Evolutionary conservation across 176 grass and related monocot species (phyloP).

Genomic region (Avena atlantica): DNA sequence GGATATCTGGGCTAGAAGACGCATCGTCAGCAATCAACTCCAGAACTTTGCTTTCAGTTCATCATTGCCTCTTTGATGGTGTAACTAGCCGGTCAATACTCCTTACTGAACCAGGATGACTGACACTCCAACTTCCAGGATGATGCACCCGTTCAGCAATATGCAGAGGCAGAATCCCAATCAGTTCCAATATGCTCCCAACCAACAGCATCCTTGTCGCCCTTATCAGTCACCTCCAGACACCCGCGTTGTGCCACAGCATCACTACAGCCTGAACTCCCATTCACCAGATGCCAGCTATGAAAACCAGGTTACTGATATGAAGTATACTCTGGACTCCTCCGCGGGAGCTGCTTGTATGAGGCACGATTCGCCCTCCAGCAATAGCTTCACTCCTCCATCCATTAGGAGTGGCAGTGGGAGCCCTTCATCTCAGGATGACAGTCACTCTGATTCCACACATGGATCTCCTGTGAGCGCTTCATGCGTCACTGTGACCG

Average conservation of each 20-base stretch:
- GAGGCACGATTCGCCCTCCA: slow-evolving; percentile 51
- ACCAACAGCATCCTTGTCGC: slow-evolving; percentile 23
- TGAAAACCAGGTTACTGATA: slow-evolving; percentile 37
- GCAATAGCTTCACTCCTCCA: slow-evolving; percentile 44
- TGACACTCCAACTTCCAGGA: slow-evolving; percentile 53
- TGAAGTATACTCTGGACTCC: slow-evolving; percentile 62
- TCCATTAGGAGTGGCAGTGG: slow-evolving; percentile 49
- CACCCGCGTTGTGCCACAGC: slow-evolving; percentile 17
- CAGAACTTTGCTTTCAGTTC: background rate
- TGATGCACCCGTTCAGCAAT: slow-evolving; percentile 50
- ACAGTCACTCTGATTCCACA: slow-evolving; percentile 50
- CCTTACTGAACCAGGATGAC: slow-evolving; percentile 36
- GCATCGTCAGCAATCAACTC: slow-evolving; percentile 18
- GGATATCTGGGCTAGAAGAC: background rate
- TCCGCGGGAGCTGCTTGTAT: slow-evolving; percentile 47
- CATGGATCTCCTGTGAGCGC: slow-evolving; percentile 61
- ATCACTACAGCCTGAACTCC: slow-evolving; percentile 28
- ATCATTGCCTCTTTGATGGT: slow-evolving; percentile 10
- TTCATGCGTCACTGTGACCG: slow-evolving; percentile 78
- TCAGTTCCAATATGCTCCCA: slow-evolving; percentile 42
- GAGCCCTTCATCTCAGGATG: slow-evolving; percentile 64
- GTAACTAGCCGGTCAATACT: background rate
- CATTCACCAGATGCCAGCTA: slow-evolving; percentile 46
- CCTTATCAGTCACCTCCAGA: slow-evolving; percentile 34
- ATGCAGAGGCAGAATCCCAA: slow-evolving; percentile 44